Percentiles rank a stretch among this genome's conserved stretches.
phyloP scores from a whole-genome alignment of 805 yeast species.

The Pichia eremophila region DNA sequence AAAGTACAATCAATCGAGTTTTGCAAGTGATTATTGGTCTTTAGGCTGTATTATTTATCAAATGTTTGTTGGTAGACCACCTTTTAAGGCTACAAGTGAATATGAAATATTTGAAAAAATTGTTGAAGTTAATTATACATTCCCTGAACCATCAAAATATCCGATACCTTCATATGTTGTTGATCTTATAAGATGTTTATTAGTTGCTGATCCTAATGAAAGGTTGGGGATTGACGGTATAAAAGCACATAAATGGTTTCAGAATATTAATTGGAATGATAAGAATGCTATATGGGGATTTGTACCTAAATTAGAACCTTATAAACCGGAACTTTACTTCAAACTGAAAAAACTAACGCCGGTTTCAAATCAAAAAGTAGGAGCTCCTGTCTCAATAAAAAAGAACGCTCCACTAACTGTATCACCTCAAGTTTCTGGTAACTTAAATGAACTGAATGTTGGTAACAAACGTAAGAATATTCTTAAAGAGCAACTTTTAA shows the following conservation, averaged over 20 bases:
- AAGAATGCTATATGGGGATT: slow-evolving; percentile 60
- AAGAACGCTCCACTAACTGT: background rate
- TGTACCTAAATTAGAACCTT: slow-evolving; percentile 64
- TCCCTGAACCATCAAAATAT: slow-evolving; percentile 50
- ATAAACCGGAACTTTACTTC: slow-evolving; percentile 33
- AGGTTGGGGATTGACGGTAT: slow-evolving; percentile 51
- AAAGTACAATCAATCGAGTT: slow-evolving; percentile 69
- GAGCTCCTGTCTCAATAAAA: background rate
- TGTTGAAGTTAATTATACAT: slow-evolving; percentile 63
- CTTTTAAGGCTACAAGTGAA: slow-evolving; percentile 82
- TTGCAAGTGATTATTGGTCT: slow-evolving; percentile 88
- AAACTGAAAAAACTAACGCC: slow-evolving; percentile 13
- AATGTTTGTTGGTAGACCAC: slow-evolving; percentile 75
- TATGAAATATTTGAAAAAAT: slow-evolving; percentile 84
- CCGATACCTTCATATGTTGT: slow-evolving; percentile 53
- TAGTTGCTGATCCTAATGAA: slow-evolving; percentile 62
- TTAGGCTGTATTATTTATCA: slow-evolving; percentile 83
- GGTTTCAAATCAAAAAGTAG: background rate
- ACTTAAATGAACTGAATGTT: background rate
- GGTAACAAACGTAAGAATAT: slow-evolving; percentile 4
- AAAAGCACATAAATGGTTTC: slow-evolving; percentile 65
- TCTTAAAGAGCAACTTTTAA: slow-evolving; percentile 23
- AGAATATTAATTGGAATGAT: slow-evolving; percentile 55
- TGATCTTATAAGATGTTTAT: slow-evolving; percentile 55
- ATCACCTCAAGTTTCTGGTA: background rate